These are phyloP conservation scores for Lupinus albus DNA, from an alignment of 306 rosid genomes.

Conservation along the genomic window DNA sequence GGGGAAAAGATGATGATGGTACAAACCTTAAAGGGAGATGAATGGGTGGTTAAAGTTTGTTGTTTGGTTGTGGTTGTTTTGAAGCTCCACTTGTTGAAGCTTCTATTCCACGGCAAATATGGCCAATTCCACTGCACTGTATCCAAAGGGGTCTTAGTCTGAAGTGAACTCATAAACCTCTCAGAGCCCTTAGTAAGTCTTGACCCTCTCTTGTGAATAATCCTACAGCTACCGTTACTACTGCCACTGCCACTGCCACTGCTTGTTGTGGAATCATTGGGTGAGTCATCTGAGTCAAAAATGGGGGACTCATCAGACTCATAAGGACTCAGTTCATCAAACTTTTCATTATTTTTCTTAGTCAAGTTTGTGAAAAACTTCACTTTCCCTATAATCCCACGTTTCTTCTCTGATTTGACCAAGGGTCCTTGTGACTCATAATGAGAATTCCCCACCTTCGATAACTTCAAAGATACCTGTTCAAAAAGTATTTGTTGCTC, in stretches of 20 bases:
- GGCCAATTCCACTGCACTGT: slow-evolving; percentile 36
- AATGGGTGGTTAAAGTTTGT: slow-evolving; percentile 25
- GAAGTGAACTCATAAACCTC: slow-evolving; percentile 2
- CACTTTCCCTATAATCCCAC: slow-evolving; percentile 29
- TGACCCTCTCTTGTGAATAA: background rate
- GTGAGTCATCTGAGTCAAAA: slow-evolving; percentile 53
- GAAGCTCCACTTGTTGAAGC: slow-evolving; percentile 36
- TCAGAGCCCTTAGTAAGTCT: slow-evolving; percentile 18
- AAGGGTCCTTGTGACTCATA: slow-evolving; percentile 39
- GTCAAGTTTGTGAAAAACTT: slow-evolving; percentile 43
- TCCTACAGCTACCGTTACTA: slow-evolving; percentile 3
- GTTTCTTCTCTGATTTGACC: slow-evolving; percentile 36
- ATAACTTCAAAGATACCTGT: slow-evolving; percentile 56
- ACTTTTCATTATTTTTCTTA: slow-evolving; percentile 41
- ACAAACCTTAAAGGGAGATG: slow-evolving; percentile 36
- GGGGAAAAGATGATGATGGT: background rate
- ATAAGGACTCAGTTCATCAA: slow-evolving; percentile 27
- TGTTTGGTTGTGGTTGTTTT: slow-evolving; percentile 36
- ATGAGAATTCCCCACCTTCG: slow-evolving; percentile 40
- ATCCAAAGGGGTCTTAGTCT: slow-evolving; percentile 19
- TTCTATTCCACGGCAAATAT: slow-evolving; percentile 43
- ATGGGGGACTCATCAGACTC: slow-evolving; percentile 47
- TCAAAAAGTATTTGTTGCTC: background rate
- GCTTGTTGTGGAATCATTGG: slow-evolving; percentile 36
- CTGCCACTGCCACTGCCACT: slow-evolving; percentile 37